A percentile compares a stretch with the other conserved stretches of the same genome.
phyloP scores from a whole-genome alignment of 169 alveolate genomes.

The Neospora caninum region DNA sequence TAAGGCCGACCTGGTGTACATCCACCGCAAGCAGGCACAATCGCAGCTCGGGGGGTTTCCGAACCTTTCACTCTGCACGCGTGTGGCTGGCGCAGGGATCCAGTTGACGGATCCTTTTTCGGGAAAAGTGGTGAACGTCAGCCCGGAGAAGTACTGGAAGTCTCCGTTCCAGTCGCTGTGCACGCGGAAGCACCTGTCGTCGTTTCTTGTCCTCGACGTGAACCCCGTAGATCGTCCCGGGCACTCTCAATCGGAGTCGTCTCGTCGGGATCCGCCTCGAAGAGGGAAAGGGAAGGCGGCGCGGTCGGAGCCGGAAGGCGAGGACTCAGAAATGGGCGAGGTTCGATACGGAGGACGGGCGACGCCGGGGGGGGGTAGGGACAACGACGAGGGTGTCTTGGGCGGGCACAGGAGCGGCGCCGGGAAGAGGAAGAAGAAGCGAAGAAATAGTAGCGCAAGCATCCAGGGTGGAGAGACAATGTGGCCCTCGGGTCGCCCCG shows the following conservation, averaged over 20 bases:
- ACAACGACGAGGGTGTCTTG: neutral
- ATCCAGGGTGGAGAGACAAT: neutral
- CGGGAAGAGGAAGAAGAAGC: neutral
- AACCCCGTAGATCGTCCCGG: conserved; percentile 24
- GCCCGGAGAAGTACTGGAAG: conserved; percentile 73
- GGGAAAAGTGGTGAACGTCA: conserved; percentile 83
- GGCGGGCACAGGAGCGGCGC: neutral
- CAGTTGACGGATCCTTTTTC: conserved; percentile 88
- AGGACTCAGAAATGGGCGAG: neutral
- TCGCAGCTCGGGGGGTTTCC: conserved; percentile 92
- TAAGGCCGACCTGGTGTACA: conserved; percentile 95
- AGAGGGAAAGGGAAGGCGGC: neutral
- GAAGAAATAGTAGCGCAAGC: neutral
- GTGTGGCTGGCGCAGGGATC: conserved; percentile 82
- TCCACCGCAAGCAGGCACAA: conserved; percentile 86
- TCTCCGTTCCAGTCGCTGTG: conserved; percentile 73
- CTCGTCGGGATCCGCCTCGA: neutral
- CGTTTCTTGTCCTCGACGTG: conserved; percentile 54
- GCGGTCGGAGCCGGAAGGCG: conserved; percentile 12
- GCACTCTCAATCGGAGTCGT: neutral
- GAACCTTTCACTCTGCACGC: conserved; percentile 85
- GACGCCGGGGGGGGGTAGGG: neutral
- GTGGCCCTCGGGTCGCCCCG: neutral
- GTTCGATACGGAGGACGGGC: neutral
- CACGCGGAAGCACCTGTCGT: conserved; percentile 64